Percentiles rank a stretch among this genome's conserved stretches.
phyloP scores from a whole-genome alignment of 2,329 filamentous ascomycete genomes.

The Pseudocercospora macadamiae region DNA sequence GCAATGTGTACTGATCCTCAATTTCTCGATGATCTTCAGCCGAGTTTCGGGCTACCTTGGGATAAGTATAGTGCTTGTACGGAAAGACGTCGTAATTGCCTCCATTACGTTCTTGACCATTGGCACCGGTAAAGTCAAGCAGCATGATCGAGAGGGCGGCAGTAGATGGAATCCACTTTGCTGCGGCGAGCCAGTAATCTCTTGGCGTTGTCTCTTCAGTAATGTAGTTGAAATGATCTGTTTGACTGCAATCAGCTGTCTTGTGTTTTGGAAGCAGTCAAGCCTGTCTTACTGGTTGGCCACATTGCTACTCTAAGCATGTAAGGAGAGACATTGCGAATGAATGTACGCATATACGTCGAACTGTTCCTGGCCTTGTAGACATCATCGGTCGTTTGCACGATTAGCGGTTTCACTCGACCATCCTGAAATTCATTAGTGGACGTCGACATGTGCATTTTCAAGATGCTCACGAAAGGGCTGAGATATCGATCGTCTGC shows the following conservation, averaged over 20 bases:
- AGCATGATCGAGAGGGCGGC: slow-evolving; percentile 11
- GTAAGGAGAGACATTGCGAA: slow-evolving; percentile 9
- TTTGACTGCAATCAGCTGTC: not conserved
- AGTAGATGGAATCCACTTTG: slow-evolving; percentile 12
- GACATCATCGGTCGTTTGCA: slow-evolving; percentile 10
- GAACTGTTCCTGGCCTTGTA: slow-evolving; percentile 7
- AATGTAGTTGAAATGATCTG: slow-evolving; percentile 13
- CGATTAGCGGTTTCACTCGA: slow-evolving; percentile 9
- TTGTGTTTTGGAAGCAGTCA: not conserved
- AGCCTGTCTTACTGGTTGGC: slow-evolving; percentile 4
- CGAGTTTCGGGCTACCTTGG: slow-evolving; percentile 10
- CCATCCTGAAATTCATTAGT: no score
- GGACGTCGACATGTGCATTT: no score
- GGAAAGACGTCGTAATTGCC: slow-evolving; percentile 13
- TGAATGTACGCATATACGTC: slow-evolving; percentile 12
- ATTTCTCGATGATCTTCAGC: slow-evolving; percentile 6
- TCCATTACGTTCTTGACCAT: slow-evolving; percentile 14
- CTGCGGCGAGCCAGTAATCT: slow-evolving; percentile 10
- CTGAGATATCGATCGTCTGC: slow-evolving; percentile 13
- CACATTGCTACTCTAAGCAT: slow-evolving; percentile 14
- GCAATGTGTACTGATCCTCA: not conserved
- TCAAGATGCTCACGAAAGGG: no score
- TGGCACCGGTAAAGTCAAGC: slow-evolving; percentile 9
- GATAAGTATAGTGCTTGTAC: slow-evolving; percentile 15
- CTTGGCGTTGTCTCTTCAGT: not conserved